Conservation (phyloP, 2,329 filamentous ascomycete genomes). For the Pyrenophora teres region DNA sequence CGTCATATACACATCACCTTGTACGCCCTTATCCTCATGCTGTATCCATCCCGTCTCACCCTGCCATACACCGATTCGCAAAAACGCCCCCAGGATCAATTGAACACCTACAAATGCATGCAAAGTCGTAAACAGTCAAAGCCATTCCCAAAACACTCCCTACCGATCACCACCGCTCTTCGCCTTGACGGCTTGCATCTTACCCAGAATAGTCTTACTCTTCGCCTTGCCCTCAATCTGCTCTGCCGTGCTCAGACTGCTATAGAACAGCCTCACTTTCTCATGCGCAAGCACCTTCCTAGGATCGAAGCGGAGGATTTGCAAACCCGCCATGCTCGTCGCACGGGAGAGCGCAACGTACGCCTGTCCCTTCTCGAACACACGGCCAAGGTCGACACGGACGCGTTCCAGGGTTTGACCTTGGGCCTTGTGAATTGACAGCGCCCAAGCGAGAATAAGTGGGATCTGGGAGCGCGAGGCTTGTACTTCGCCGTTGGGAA, state of each 20-base stretch:
- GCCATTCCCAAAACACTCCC: no score
- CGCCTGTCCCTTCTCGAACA: slow-evolving; percentile 97
- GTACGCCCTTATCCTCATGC: no score
- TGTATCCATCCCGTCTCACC: no score
- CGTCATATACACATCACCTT: no score
- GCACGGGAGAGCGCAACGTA: slow-evolving; percentile 96
- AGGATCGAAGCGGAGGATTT: slow-evolving; percentile 87
- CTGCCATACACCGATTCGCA: no score
- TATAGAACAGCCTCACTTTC: slow-evolving; percentile 83
- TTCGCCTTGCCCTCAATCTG: slow-evolving; percentile 41
- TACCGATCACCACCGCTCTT: no score
- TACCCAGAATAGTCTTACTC: slow-evolving; percentile 38
- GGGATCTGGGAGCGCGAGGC: slow-evolving; percentile 78
- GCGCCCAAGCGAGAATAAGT: slow-evolving; percentile 91
- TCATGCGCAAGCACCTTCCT: slow-evolving; percentile 93
- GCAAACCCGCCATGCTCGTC: slow-evolving; percentile 81
- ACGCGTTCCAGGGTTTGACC: slow-evolving; percentile 92
- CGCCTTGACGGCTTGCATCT: slow-evolving; percentile 26
- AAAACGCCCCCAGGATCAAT: no score
- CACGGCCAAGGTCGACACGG: slow-evolving; percentile 87
- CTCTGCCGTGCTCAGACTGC: slow-evolving; percentile 76
- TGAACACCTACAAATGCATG: no score
- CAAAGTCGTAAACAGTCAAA: no score
- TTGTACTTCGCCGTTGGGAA: slow-evolving; percentile 93
- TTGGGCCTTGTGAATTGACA: slow-evolving; percentile 98